Percentiles rank a stretch among this genome's conserved stretches.
phyloP scores from a whole-genome alignment of 2,329 filamentous ascomycete genomes.

The Colletotrichum somersetense region DNA sequence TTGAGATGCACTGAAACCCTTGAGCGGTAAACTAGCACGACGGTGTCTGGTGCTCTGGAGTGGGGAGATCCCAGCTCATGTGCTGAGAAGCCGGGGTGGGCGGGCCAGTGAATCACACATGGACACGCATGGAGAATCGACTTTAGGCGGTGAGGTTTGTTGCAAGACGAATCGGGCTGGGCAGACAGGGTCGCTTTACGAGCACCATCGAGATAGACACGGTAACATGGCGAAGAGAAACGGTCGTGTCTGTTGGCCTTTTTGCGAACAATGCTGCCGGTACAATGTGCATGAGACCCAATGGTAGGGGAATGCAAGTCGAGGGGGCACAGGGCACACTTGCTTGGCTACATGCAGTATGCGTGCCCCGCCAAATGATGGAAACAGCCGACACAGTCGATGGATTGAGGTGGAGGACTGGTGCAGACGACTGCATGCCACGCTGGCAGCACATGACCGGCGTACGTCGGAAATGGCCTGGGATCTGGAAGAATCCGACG shows the following conservation, averaged over 20 bases:
- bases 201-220: slow-evolving; percentile 21
- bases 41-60: slow-evolving; percentile 20
- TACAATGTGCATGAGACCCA: slow-evolving; percentile 4
- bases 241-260: slow-evolving; percentile 13
- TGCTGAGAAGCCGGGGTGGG: slow-evolving; percentile 19
- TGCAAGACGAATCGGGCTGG: slow-evolving; percentile 21
- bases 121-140: slow-evolving; percentile 34
- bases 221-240: slow-evolving; percentile 3
- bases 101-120: slow-evolving; percentile 31
- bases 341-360: slow-evolving; percentile 37
- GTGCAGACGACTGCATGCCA: slow-evolving; percentile 42
- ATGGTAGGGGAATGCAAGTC: slow-evolving; percentile 14
- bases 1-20: slow-evolving; percentile 34
- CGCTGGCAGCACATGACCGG: slow-evolving; percentile 41
- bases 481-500: slow-evolving; percentile 37
- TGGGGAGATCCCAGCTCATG: slow-evolving; percentile 36
- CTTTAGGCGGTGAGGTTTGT: slow-evolving; percentile 36
- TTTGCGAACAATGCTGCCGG: slow-evolving; percentile 6
- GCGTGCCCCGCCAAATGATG: slow-evolving; percentile 33
- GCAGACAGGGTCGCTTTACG: slow-evolving; percentile 18
- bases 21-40: slow-evolving; percentile 23
- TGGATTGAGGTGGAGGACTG: slow-evolving; percentile 35
- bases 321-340: slow-evolving; percentile 17
- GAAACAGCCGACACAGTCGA: slow-evolving; percentile 40
- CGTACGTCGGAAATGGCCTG: slow-evolving; percentile 20